A percentile compares a stretch with the other conserved stretches of the same genome.
Conservation (phyloP, 345 rosid genomes). For the Syzygium jambos region DNA sequence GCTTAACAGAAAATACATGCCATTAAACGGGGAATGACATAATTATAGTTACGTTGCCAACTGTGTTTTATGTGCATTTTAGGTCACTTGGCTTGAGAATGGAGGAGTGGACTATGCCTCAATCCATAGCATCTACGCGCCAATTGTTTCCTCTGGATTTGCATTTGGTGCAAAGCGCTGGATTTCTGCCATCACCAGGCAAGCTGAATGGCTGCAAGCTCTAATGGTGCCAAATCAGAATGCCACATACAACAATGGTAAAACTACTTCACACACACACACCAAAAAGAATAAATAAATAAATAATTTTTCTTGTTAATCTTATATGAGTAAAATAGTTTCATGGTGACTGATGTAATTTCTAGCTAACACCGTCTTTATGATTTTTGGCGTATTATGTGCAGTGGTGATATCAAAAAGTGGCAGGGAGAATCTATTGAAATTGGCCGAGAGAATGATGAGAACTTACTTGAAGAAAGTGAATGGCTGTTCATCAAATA, state of each 20-base stretch:
- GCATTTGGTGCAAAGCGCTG: slow-evolving; percentile 47
- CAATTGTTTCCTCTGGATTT: slow-evolving; percentile 25
- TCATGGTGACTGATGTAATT: neutral
- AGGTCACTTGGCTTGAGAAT: slow-evolving; percentile 59
- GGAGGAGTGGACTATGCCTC: slow-evolving; percentile 25
- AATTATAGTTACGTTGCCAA: neutral
- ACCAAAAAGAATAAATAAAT: neutral
- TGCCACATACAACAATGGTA: neutral
- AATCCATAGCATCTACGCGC: slow-evolving; percentile 15
- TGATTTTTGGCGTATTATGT: neutral
- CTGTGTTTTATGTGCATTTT: neutral
- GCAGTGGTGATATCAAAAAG: neutral
- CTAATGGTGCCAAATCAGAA: neutral
- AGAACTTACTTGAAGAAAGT: slow-evolving; percentile 15
- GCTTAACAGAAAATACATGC: neutral
- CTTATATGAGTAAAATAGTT: neutral
- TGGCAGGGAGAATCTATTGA: slow-evolving; percentile 25
- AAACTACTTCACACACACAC: neutral
- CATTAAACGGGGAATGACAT: neutral
- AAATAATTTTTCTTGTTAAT: neutral
- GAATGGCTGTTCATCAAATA: neutral
- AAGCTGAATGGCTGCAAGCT: slow-evolving; percentile 17
- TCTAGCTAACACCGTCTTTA: neutral
- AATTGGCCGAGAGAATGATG: slow-evolving; percentile 28
- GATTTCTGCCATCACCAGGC: slow-evolving; percentile 20